Evolutionary conservation across 2,329 filamentous ascomycete genomes (phyloP), one percentile per base, ranked within the genome.

Genomic region (Fusarium proliferatum): DNA sequence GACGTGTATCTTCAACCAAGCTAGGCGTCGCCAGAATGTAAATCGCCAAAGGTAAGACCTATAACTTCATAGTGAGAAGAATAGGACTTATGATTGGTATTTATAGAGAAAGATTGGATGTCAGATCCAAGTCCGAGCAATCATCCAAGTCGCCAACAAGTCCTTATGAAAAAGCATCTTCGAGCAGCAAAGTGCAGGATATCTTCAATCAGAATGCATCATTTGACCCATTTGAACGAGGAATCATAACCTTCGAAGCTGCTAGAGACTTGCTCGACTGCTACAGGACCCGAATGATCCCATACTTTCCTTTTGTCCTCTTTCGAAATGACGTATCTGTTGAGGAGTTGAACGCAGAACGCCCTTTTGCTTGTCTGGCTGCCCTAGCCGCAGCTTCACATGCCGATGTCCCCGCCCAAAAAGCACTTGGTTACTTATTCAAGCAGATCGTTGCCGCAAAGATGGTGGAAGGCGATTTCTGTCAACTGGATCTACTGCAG

Each of bases 231-330:
- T 80, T 81, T 39, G 38, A 72, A 12, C 43, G 57, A 0, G 71
- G 72, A 0, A 41, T 78, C 2, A 11, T 81, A 19, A 66, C 74
- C 0, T 17, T 61, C 0, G 70, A 77, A 6, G 30, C 19, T 17
- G 79, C 74, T 0, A 56, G 61, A 7, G 15, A 59, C 3, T 68
- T 81, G 0, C 19, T 81, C 0, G 60, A 77, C 0, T 36, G 58
- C 3, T 81, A 77, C 26, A 61, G 26, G 5, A 59, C 56, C 1
- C 78, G 66, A n/a, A 74, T 81, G 64, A 72, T 61, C 4, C 58
- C 72, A 2, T 74, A 79, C 9, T 81, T 80, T 15, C 79, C 80
- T 0, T 81, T 82, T 60, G 72, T 81, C 13, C 53, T 80, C 11
- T 63, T 81, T 19, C 58, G 71, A 1, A 49, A 48, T 2, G 55